These are phyloP conservation scores for Gymnopilus dilepis DNA, from an alignment of 768 basidiomycete species.

Conservation along the genomic window DNA sequence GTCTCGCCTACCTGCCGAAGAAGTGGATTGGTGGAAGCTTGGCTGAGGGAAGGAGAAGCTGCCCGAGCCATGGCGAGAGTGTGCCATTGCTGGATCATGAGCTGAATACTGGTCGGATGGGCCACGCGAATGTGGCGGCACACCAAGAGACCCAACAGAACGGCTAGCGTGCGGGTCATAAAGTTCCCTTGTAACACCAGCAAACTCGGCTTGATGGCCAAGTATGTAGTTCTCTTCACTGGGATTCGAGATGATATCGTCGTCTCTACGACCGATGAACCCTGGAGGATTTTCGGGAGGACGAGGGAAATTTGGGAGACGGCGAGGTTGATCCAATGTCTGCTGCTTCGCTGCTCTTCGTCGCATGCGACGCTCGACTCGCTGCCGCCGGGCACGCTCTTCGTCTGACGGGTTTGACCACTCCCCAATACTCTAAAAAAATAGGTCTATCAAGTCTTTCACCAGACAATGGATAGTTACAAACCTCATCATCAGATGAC, in stretches of 20 bases:
- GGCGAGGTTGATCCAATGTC: slow-evolving; percentile 64
- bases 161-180: slow-evolving; percentile 52
- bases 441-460: slow-evolving; percentile 11
- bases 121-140: slow-evolving; percentile 69
- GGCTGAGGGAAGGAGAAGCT: slow-evolving; percentile 30
- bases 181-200: slow-evolving; percentile 46
- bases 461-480: slow-evolving; percentile 26
- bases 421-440: slow-evolving; percentile 76
- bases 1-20: slow-evolving; percentile 35
- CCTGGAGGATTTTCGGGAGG: slow-evolving; percentile 63
- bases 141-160: slow-evolving; percentile 28
- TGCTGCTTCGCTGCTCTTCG: slow-evolving; percentile 49
- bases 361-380: slow-evolving; percentile 66
- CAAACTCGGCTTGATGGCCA: slow-evolving; percentile 43
- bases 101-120: slow-evolving; percentile 64
- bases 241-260: slow-evolving; percentile 85
- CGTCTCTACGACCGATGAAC: slow-evolving; percentile 44
- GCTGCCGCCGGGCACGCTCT: slow-evolving; percentile 74
- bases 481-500: slow-evolving; percentile 73
- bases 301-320: slow-evolving; percentile 79
- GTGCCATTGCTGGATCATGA: slow-evolving; percentile 66
- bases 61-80: slow-evolving; percentile 60
- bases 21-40: slow-evolving; percentile 26
- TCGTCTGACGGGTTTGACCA: slow-evolving; percentile 93
- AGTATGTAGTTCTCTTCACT: slow-evolving; percentile 62